These are phyloP conservation scores for Eimeria praecox DNA, from an alignment of 169 alveolate species.

Conservation along the genomic window DNA sequence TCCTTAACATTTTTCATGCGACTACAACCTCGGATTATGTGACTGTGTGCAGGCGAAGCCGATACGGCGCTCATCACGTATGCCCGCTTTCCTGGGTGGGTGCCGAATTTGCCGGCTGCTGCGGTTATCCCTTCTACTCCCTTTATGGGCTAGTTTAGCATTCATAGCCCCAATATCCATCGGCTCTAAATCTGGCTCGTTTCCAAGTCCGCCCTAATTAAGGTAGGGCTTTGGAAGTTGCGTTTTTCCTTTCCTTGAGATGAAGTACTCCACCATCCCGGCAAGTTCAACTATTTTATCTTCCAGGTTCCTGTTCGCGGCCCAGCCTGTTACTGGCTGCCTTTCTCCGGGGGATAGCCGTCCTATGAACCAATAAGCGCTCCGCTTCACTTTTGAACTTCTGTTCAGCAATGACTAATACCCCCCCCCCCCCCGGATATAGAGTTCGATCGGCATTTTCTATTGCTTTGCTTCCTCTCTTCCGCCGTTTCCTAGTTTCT, in stretches of 20 bases:
- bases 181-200: background rate
- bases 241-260: background rate
- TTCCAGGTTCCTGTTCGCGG: background rate
- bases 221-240: background rate
- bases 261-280: background rate
- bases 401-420: background rate
- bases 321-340: background rate
- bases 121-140: background rate
- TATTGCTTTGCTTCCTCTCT: background rate
- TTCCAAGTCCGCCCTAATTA: background rate
- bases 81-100: background rate
- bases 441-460: background rate
- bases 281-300: background rate
- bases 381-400: background rate
- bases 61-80: background rate
- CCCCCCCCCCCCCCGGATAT: background rate
- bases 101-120: background rate
- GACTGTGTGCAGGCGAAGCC: background rate
- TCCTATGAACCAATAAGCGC: no score
- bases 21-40: background rate
- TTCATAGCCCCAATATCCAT: background rate
- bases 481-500: background rate
- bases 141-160: background rate
- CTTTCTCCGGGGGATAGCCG: background rate
- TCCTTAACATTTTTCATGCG: background rate